Evolutionary conservation across 768 basidiomycete species (phyloP).

Genomic region (Pholiota microspora): DNA sequence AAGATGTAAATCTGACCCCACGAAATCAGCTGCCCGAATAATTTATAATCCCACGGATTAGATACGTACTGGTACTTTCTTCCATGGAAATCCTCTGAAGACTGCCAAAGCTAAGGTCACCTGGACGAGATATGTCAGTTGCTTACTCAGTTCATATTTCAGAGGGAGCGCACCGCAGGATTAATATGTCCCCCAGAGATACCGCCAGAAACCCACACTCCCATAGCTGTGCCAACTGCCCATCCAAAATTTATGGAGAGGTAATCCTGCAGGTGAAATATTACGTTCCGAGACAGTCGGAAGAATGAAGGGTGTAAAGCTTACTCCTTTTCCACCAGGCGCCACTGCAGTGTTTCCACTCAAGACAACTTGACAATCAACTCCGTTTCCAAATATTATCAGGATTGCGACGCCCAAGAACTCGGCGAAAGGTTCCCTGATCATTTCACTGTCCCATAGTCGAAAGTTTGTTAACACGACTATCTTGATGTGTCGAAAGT

Average conservation of each 20-base stretch:
- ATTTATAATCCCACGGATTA: neutral
- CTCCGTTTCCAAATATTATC: conserved; percentile 58
- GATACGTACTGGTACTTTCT: conserved; percentile 61
- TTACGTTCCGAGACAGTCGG: neutral
- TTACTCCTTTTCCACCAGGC: conserved; percentile 52
- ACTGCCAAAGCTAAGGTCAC: conserved; percentile 69
- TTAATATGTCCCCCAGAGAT: conserved; percentile 78
- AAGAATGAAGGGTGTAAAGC: conserved; percentile 26
- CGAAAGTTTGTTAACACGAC: neutral
- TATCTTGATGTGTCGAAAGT: neutral
- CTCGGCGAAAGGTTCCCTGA: conserved; percentile 64
- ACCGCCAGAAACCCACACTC: conserved; percentile 64
- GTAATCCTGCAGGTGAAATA: conserved; percentile 32
- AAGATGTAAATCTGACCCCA: conserved; percentile 23
- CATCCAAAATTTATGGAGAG: conserved; percentile 53
- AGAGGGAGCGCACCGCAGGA: conserved; percentile 48
- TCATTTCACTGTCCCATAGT: conserved; percentile 30
- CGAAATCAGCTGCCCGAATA: neutral
- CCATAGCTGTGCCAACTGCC: conserved; percentile 60
- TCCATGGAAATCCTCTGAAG: conserved; percentile 76
- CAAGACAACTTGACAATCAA: conserved; percentile 55
- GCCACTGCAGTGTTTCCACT: conserved; percentile 44
- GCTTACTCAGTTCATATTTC: neutral
- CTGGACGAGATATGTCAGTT: conserved; percentile 27
- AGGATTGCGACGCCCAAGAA: conserved; percentile 60